A percentile compares a stretch with the other conserved stretches of the same genome.
phyloP scores from a whole-genome alignment of 2,329 filamentous ascomycete species.

The Xylariaceae sp. region DNA sequence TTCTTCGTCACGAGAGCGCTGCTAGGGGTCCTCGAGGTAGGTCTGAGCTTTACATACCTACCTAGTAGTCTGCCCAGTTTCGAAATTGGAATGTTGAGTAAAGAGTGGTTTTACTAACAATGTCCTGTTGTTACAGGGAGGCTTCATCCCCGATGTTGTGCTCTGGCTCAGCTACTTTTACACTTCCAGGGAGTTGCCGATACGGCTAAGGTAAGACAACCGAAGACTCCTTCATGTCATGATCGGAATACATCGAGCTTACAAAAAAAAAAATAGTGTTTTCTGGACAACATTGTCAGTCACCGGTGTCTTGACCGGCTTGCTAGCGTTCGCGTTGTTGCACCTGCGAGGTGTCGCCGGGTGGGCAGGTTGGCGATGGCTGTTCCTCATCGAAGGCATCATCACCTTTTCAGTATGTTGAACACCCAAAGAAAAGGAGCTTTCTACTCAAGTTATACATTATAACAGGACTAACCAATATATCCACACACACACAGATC shows the following conservation, averaged over 20 bases:
- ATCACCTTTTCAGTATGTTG: constrained; percentile 39
- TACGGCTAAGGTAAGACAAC: constrained; percentile 31
- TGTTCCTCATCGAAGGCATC: constrained; percentile 52
- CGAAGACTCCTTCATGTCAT: no score
- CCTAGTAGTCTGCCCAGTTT: no score
- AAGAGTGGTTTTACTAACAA: no score
- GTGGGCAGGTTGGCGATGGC: constrained; percentile 39
- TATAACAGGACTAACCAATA: not conserved
- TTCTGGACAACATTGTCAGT: constrained; percentile 35
- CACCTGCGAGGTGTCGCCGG: constrained; percentile 35
- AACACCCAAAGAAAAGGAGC: no score
- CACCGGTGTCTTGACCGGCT: constrained; percentile 30
- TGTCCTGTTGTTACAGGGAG: constrained; percentile 20
- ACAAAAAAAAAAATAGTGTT: no score
- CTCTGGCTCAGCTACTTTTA: constrained; percentile 33
- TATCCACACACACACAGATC: constrained; percentile 26
- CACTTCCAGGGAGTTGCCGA: constrained; percentile 33
- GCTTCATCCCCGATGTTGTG: constrained; percentile 32
- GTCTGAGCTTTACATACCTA: not conserved
- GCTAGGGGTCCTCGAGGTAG: constrained; percentile 27
- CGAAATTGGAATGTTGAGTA: no score
- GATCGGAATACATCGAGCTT: no score
- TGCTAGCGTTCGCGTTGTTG: constrained; percentile 34
- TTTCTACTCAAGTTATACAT: not conserved
- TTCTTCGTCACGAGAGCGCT: constrained; percentile 24